Evolutionary conservation across 257 asterid species (phyloP), one percentile per base, ranked within the genome.

Genomic region (Anisodus acutangulus): DNA sequence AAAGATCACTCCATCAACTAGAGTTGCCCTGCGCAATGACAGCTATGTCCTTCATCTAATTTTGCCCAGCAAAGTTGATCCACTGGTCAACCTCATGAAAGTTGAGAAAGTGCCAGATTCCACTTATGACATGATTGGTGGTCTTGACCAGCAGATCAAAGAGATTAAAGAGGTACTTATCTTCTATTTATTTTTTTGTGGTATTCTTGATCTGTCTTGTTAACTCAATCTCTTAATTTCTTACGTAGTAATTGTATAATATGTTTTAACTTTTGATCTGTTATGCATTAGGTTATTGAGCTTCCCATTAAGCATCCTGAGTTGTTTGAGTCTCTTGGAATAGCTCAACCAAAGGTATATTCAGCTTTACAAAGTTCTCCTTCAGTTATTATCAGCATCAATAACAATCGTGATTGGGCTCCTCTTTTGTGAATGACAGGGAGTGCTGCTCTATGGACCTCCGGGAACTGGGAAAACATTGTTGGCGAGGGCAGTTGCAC

Each of bases 41-140:
- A 96, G 98, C 91, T 96, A 96, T 83, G 97, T 92, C 78, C 98
- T 94, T 74, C 99, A 96, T 91, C 90, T 96, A 88, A 85, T 96
- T 66, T 90, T 96, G 69, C 98, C 99, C 8, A 94, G 98, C 88
- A 94, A 96, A 91, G 97, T 94, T 80, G 98, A 96, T 91, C 98
- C 98, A 0, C 83, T 93, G 88, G 97, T 96, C 89, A 96, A 96
- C 86, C 97, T 96, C 49, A 94, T 96, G 99, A 93, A 96, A 91
- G 99, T 96, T 74, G 99, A 96, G 79, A 96, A 96, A 87, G 99
- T 96, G 80, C 98, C 98, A 0, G 98, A 96, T 86, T 96, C 98
- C 85, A 94, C 99, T 26, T 96, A 94, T 87, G 98, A 94, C 92
- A 96, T 96, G 99, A 96, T 96, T 89, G 99, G 99, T 88, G 98